Evolutionary conservation across 164 flowering plant species (phyloP).

Genomic region (Akebia trifoliata): DNA sequence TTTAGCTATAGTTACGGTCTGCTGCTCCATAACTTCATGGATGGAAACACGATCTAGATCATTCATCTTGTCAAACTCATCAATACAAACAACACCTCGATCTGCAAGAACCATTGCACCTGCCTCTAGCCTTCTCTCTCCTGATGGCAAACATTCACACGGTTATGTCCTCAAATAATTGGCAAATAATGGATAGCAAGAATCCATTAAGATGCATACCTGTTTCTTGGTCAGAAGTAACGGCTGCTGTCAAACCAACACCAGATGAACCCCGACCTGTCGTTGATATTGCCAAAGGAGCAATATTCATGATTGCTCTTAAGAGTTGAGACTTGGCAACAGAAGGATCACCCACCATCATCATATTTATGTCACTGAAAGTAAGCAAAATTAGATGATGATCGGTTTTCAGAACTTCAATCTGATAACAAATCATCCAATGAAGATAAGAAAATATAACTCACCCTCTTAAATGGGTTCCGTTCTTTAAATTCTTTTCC

Average conservation of each 20-base stretch:
- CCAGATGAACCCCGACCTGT: conserved; percentile 99
- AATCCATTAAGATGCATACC: conserved; percentile 30
- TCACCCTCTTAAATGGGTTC: conserved; percentile 97
- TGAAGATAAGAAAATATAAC: conserved; percentile 12
- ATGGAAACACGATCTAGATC: conserved; percentile 98
- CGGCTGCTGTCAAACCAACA: conserved; percentile 99
- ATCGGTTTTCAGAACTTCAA: not conserved
- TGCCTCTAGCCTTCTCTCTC: conserved; percentile 97
- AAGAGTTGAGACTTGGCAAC: conserved; percentile 98
- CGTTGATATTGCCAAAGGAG: conserved; percentile 98
- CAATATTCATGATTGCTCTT: conserved; percentile 96
- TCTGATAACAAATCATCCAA: not conserved
- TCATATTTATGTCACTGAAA: conserved; percentile 94
- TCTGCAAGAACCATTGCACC: conserved; percentile 99
- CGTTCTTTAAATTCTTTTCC: conserved; percentile 93
- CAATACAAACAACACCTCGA: conserved; percentile 95
- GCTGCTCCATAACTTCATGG: conserved; percentile 99
- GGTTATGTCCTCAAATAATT: not conserved
- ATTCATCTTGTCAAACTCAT: conserved; percentile 99
- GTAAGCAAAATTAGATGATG: not conserved
- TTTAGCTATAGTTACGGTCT: conserved; percentile 99
- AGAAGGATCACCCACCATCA: conserved; percentile 99
- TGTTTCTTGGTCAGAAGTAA: conserved; percentile 98
- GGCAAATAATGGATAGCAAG: not conserved
- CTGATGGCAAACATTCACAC: conserved; percentile 29